These are phyloP conservation scores for Solanum okadae DNA, from an alignment of 257 asterid species.

Conservation along the genomic window DNA sequence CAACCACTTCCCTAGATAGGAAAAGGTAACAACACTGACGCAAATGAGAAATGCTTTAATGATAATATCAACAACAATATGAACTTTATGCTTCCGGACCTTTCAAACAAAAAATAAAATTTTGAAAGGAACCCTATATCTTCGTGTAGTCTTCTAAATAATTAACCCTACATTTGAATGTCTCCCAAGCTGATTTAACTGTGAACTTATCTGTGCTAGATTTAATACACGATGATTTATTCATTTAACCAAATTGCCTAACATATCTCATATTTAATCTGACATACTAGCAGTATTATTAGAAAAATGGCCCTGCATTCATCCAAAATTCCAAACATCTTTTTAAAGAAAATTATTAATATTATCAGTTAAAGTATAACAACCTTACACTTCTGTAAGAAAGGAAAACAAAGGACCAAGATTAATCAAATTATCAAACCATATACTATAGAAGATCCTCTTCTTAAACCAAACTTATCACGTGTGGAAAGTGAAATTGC, in stretches of 20 bases:
- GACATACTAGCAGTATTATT: no score
- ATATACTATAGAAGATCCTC: neutral
- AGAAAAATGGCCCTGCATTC: neutral
- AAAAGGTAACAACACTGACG: neutral
- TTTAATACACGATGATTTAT: no score
- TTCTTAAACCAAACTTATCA: neutral
- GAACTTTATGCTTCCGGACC: neutral
- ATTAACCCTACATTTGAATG: no score
- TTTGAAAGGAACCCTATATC: neutral
- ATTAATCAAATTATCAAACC: neutral
- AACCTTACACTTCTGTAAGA: neutral
- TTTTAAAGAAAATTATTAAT: no score
- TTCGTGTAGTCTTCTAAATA: neutral
- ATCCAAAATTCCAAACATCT: neutral
- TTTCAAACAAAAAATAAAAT: neutral
- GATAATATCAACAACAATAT: neutral
- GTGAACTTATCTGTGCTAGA: neutral
- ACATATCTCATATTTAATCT: no score
- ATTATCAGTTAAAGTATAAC: no score
- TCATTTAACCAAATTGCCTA: neutral
- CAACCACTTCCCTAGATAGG: neutral
- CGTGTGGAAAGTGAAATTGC: neutral
- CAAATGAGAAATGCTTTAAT: neutral
- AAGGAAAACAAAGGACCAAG: neutral
- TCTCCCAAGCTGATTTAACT: no score